Conservation (phyloP, 225 moss, liverwort and hornwort species). For the Lunularia cruciata region DNA sequence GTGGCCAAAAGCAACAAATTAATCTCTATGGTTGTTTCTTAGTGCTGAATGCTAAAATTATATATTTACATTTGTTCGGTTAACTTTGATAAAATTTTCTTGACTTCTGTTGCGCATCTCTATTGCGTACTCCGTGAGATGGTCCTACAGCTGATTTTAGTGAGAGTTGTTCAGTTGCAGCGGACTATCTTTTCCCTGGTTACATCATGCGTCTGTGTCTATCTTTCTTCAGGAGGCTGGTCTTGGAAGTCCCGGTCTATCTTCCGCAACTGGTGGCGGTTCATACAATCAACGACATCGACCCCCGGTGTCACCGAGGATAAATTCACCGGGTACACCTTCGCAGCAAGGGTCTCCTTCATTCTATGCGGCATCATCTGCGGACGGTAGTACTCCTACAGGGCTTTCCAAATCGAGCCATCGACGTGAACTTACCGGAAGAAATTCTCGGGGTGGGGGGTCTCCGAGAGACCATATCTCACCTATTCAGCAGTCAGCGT, state of each 20-base stretch:
- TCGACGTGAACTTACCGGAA: constrained; percentile 55
- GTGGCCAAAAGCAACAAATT: no score
- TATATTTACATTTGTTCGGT: no score
- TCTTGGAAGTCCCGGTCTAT: constrained; percentile 38
- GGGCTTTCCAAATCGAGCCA: constrained; percentile 54
- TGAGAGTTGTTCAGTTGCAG: no score
- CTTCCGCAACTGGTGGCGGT: constrained; percentile 32
- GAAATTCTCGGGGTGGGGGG: constrained; percentile 46
- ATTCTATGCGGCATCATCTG: constrained; percentile 46
- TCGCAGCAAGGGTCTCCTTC: constrained; percentile 45
- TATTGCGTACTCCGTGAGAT: no score
- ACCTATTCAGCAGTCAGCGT: constrained; percentile 31
- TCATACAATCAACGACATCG: constrained; percentile 61
- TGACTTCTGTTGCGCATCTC: no score
- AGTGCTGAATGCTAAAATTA: no score
- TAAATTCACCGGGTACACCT: constrained; percentile 38
- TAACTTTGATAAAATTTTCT: no score
- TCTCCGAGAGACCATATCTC: constrained; percentile 47
- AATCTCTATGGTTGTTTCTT: no score
- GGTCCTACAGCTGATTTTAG: no score
- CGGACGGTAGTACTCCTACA: constrained; percentile 33
- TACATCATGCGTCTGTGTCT: no score
- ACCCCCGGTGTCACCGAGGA: constrained; percentile 57
- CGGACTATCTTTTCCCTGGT: no score
- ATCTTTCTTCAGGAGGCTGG: constrained; percentile 52